Percentiles rank a stretch among this genome's conserved stretches.
Evolutionary conservation across 2,329 filamentous ascomycete species (phyloP).

Genomic region (Epichloe sylvatica): DNA sequence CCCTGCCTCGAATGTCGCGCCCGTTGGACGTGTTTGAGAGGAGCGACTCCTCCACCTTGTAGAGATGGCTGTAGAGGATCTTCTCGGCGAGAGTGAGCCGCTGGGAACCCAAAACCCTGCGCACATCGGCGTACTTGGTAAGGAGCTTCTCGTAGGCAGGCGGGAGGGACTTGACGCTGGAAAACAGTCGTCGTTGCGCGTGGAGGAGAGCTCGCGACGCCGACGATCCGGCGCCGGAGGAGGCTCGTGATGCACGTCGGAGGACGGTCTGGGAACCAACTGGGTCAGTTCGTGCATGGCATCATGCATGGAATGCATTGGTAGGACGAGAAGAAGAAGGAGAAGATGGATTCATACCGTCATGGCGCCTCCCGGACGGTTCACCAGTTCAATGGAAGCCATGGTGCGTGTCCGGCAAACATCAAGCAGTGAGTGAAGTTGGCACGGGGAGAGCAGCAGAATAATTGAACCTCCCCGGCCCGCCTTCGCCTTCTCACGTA

Average conservation of each 20-base stretch:
- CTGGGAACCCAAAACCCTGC: slow-evolving; percentile 51
- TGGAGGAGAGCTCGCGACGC: slow-evolving; percentile 3
- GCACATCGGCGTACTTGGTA: slow-evolving; percentile 61
- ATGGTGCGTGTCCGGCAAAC: slow-evolving; percentile 19
- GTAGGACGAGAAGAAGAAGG: background rate
- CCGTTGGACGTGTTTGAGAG: slow-evolving; percentile 74
- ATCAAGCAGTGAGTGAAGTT: background rate
- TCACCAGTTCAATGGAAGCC: slow-evolving; percentile 37
- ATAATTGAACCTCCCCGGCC: background rate
- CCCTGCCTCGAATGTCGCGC: slow-evolving; percentile 66
- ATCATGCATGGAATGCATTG: too few species aligned
- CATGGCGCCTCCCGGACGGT: slow-evolving; percentile 33
- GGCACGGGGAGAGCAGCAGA: background rate
- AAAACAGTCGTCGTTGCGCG: slow-evolving; percentile 21
- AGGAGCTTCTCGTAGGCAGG: slow-evolving; percentile 76
- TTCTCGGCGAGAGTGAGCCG: slow-evolving; percentile 87
- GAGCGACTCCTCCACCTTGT: slow-evolving; percentile 78
- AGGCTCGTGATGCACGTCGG: slow-evolving; percentile 15
- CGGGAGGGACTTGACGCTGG: slow-evolving; percentile 29
- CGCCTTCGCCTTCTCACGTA: background rate
- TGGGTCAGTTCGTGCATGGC: background rate
- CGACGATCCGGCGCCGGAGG: slow-evolving; percentile 15
- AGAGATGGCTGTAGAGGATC: slow-evolving; percentile 92
- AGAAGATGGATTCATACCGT: slow-evolving; percentile 21
- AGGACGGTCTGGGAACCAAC: slow-evolving; percentile 21